A percentile compares a stretch with the other conserved stretches of the same genome.
Conservation (phyloP, 2,329 filamentous ascomycete species). For the Dactylellina haptotyla region DNA sequence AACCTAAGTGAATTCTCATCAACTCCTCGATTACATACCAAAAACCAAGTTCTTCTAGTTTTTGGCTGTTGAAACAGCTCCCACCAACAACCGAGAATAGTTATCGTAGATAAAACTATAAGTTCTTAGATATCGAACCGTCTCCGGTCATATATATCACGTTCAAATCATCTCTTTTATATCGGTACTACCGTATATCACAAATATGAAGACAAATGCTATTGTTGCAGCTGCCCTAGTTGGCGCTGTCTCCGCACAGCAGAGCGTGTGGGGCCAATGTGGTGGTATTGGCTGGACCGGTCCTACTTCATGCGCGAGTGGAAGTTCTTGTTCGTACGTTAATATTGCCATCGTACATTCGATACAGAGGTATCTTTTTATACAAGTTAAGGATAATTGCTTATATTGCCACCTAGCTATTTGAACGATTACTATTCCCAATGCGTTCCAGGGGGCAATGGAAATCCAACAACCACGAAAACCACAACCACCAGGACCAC, state of each 20-base stretch:
- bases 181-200: no score
- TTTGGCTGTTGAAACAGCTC: no score
- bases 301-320: conserved; percentile 54
- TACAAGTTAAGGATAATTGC: neutral
- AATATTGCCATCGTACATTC: no score
- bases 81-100: no score
- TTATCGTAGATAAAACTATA: no score
- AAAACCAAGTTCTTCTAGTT: no score
- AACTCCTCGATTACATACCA: no score
- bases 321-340: conserved; percentile 53
- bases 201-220: conserved; percentile 37
- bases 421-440: conserved; percentile 57
- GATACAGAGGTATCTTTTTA: neutral
- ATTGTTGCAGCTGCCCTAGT: conserved; percentile 35
- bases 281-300: conserved; percentile 58
- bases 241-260: conserved; percentile 53
- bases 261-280: conserved; percentile 55
- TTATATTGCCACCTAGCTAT: neutral
- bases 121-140: no score
- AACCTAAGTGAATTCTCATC: no score
- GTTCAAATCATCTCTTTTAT: no score
- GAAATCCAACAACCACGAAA: conserved; percentile 10
- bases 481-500: conserved; percentile 26
- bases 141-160: no score
- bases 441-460: conserved; percentile 55